Base-by-base conservation (phyloP, 2,329 filamentous ascomycete genomes). In the Clonostachys chloroleuca region DNA sequence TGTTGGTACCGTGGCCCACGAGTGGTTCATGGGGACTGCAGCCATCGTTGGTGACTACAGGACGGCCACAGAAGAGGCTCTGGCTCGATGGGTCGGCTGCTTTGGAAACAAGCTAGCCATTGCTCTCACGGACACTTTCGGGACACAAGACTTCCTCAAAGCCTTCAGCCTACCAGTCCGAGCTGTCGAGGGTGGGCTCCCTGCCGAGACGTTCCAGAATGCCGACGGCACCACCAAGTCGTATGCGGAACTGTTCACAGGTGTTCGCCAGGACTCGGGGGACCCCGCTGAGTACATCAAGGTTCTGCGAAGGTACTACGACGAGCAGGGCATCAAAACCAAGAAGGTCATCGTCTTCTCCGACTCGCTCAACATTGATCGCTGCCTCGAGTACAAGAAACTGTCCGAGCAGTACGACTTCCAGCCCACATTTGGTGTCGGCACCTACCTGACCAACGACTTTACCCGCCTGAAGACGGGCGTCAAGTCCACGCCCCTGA, bases 21-120 rank as follows among this genome's bases (percentile, higher is more conserved):
- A 99, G 69, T 99, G 94, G 94, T 97, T 96, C 73, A 99, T 99
- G 94, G 92, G 90, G 40, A 92, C 95, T 52, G 94, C 94, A 1
- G 92, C 94, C 37, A 90, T 96, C 56, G 89, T 86, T 5, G 79
- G 89, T 52, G 81, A 96, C 67, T 99, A 99, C 62, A 79, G 83
- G 56, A 76, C 80, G 51, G 92, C 94, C 4, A 95, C 92, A 36
- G 90, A 95, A 64, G 78, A 86, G 53, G 92, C 90, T 0, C 72
- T 99, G 55, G 77, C 83, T 49, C 90, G 95, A 63, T 99, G 94
- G 94, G 81, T 95, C 34, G 84, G 85, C 45, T 95, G 89, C 51
- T 99, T 96, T 62, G 94, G 94, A 5, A 83, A 78, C 35, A 86
- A 92, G 34, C 78, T 96, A 34, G 84, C 86, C 6, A 92, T 99